phyloP scores from a whole-genome alignment of 768 basidiomycete species.

The Tricholoma sp. region DNA sequence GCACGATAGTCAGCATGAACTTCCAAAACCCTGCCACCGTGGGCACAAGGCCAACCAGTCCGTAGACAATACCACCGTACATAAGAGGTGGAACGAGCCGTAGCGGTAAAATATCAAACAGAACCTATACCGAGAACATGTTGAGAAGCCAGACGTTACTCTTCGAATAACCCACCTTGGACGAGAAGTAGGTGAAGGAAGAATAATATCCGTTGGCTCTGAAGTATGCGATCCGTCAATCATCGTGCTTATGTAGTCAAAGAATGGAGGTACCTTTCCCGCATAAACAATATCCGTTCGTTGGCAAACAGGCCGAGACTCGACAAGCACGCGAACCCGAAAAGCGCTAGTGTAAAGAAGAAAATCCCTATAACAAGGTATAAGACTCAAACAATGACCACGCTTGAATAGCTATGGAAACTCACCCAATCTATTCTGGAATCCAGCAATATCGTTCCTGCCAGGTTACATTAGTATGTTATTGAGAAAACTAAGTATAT shows the following conservation, averaged over 20 bases:
- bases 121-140: constrained; percentile 44
- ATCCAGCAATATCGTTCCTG: constrained; percentile 90
- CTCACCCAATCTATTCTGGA: constrained; percentile 91
- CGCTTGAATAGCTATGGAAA: background rate
- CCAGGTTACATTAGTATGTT: no score
- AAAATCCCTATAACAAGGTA: constrained; percentile 62
- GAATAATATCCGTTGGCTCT: constrained; percentile 98
- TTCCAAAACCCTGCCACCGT: constrained; percentile 93
- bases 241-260: background rate
- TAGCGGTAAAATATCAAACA: constrained; percentile 94
- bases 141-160: background rate
- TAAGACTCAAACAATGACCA: background rate
- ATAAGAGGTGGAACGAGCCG: constrained; percentile 93
- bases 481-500: no score
- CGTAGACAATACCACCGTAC: constrained; percentile 94
- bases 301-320: constrained; percentile 93
- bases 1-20: constrained; percentile 90
- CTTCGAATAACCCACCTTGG: constrained; percentile 53
- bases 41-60: constrained; percentile 91
- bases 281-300: constrained; percentile 94
- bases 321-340: constrained; percentile 95
- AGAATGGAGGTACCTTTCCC: constrained; percentile 65
- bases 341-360: constrained; percentile 95
- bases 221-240: constrained; percentile 4
- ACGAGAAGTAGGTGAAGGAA: constrained; percentile 92